phyloP scores from a whole-genome alignment of 2,329 filamentous ascomycete species.

The Monilinia polystroma region DNA sequence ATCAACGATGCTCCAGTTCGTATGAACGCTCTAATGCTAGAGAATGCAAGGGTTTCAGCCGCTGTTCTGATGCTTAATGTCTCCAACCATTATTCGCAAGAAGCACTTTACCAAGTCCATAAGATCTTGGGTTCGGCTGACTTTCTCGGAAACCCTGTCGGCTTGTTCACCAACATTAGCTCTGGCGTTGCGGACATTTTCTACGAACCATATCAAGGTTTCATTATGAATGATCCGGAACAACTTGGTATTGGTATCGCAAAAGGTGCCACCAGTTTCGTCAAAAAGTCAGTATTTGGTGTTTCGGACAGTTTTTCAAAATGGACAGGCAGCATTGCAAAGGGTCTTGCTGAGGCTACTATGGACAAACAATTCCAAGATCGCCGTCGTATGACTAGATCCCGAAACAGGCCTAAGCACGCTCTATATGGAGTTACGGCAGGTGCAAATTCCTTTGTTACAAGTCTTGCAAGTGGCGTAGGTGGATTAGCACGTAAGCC shows the following conservation, averaged over 20 bases:
- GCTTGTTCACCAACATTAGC: constrained; percentile 96
- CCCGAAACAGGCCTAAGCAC: constrained; percentile 93
- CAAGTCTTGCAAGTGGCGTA: constrained; percentile 87
- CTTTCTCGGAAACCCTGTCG: constrained; percentile 95
- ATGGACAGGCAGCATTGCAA: constrained; percentile 94
- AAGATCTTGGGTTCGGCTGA: constrained; percentile 96
- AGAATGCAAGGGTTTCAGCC: constrained; percentile 90
- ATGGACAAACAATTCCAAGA: constrained; percentile 99
- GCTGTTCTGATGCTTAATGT: constrained; percentile 82
- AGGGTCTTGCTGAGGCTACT: constrained; percentile 91
- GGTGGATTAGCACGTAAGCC: constrained; percentile 92
- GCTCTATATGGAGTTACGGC: constrained; percentile 94
- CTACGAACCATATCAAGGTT: constrained; percentile 97
- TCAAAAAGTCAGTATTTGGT: constrained; percentile 98
- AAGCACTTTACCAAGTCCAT: constrained; percentile 93
- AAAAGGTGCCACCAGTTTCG: constrained; percentile 93
- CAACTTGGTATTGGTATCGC: constrained; percentile 94
- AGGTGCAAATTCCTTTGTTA: constrained; percentile 92
- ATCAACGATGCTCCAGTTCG: constrained; percentile 96
- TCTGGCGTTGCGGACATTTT: constrained; percentile 98
- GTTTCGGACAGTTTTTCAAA: constrained; percentile 98
- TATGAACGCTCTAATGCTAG: constrained; percentile 88
- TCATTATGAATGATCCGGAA: constrained; percentile 89
- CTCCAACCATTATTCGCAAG: constrained; percentile 93
- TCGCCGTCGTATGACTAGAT: constrained; percentile 86